phyloP scores from a whole-genome alignment of 179 eudicot genomes.

The Drosera spatulata region DNA sequence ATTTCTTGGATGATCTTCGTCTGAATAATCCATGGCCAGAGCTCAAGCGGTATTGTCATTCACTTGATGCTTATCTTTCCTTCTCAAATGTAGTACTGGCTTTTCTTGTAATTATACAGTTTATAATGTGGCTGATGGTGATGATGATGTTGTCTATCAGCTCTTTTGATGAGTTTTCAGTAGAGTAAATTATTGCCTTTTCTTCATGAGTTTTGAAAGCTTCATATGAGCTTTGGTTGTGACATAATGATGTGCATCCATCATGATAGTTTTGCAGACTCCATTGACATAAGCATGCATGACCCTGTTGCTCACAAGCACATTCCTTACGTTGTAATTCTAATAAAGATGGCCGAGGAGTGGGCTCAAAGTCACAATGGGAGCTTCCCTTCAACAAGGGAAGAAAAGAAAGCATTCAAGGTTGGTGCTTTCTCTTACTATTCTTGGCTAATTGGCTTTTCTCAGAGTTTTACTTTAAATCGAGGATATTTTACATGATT shows the following conservation, averaged over 20 bases:
- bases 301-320: slow-evolving; percentile 97
- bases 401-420: slow-evolving; percentile 86
- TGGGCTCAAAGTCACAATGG: slow-evolving; percentile 84
- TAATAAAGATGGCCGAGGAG: slow-evolving; percentile 79
- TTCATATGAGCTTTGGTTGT: background rate
- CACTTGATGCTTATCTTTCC: background rate
- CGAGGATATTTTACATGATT: slow-evolving; percentile 9
- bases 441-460: slow-evolving; percentile 1
- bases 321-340: slow-evolving; percentile 84
- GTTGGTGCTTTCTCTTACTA: slow-evolving; percentile 23
- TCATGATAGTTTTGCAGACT: slow-evolving; percentile 58
- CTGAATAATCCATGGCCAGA: slow-evolving; percentile 93
- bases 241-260: slow-evolving; percentile 13
- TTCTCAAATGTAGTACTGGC: background rate
- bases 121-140: background rate
- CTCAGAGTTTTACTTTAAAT: slow-evolving; percentile 3
- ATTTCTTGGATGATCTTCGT: slow-evolving; percentile 92
- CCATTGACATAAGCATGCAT: slow-evolving; percentile 55
- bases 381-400: slow-evolving; percentile 78
- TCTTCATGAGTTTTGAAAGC: background rate
- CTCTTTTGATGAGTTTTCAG: no score
- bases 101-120: slow-evolving; percentile 1
- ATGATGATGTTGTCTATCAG: background rate
- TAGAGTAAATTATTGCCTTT: background rate
- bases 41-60: slow-evolving; percentile 43